These are phyloP conservation scores for Backusella circina DNA, from an alignment of 192 early-diverging fungal genomes.

Conservation along the genomic window DNA sequence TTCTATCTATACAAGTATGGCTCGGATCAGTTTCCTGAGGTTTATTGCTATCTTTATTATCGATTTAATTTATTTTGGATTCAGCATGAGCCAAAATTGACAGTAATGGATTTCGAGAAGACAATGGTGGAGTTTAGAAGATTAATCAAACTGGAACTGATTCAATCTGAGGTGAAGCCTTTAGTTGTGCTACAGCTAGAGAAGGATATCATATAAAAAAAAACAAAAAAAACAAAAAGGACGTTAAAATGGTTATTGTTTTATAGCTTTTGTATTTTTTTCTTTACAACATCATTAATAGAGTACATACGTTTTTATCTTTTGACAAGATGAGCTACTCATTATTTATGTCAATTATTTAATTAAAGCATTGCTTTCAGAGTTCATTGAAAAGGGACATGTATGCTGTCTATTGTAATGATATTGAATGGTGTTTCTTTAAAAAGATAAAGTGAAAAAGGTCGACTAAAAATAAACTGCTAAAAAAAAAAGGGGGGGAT, in stretches of 20 bases:
- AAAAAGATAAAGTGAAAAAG: too few species aligned
- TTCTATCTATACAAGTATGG: constrained; percentile 59
- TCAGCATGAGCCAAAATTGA: constrained; percentile 46
- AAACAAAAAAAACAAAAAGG: background rate
- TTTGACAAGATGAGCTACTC: too few species aligned
- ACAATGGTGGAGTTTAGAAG: constrained; percentile 60
- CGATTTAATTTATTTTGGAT: constrained; percentile 65
- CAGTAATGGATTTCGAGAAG: constrained; percentile 69
- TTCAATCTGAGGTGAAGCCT: background rate
- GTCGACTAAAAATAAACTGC: too few species aligned
- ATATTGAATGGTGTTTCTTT: too few species aligned
- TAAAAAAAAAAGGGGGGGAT: too few species aligned
- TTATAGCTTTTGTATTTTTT: background rate
- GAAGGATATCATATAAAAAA: background rate
- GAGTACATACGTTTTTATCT: too few species aligned
- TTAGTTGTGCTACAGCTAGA: background rate
- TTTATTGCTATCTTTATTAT: constrained; percentile 73
- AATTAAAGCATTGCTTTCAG: too few species aligned
- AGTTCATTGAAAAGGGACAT: too few species aligned
- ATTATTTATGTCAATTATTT: too few species aligned
- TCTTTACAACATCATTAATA: too few species aligned
- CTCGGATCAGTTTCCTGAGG: constrained; percentile 57
- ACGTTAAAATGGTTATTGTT: background rate
- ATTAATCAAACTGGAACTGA: constrained; percentile 45
- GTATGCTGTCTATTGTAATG: too few species aligned